Base-by-base conservation (phyloP, 176 grass and related monocot species). In the Triticum urartu region DNA sequence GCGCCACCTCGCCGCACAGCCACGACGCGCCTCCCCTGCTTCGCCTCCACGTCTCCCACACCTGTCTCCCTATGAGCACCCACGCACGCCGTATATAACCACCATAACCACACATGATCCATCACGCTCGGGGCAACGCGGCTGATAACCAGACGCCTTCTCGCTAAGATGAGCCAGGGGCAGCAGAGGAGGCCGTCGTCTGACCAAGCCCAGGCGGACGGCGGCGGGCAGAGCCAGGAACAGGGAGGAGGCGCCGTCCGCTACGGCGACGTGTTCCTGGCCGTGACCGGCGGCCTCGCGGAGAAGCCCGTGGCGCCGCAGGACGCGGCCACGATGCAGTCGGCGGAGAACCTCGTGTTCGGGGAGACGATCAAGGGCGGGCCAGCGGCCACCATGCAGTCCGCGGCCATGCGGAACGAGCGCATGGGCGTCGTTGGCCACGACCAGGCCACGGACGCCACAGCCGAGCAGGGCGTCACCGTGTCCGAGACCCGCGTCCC, bases 281-380 rank as follows among this genome's bases (percentile, higher is more conserved):
- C 42, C 22, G 72, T 95, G 79, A 18, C 25, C 52, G 87, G 95
- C 1, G 54, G 72, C 21, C 89, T 98, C 7, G 89, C 85, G 0
- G 62, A 22, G 18, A 58, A 93, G 83, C 32, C 86, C 15, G 81
- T 98, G 11, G 89, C 86, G 5, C 93, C 91, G 43, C 58, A 81
- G 84, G 95, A 98, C 71, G 91, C 93, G 28, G 89, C 87, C 10
- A 92, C 91, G 93, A 95, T 93, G 95, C 87, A 92, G 79, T 87
- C 93, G 0, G 93, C 87, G 0, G 87, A 95, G 89, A 88, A 12
- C 79, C 12, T 69, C 5, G 87, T 82, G 30, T 75, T 98, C 1
- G 95, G 93, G 11, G 83, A 89, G 50, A 87, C 87, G 0, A 54
- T 68, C 20, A 88, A 72, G 77, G 92, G 92, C 59, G 89, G 92